Conservation (phyloP, 371 early-diverging fungal species). For the Zancudomyces culisetae region DNA sequence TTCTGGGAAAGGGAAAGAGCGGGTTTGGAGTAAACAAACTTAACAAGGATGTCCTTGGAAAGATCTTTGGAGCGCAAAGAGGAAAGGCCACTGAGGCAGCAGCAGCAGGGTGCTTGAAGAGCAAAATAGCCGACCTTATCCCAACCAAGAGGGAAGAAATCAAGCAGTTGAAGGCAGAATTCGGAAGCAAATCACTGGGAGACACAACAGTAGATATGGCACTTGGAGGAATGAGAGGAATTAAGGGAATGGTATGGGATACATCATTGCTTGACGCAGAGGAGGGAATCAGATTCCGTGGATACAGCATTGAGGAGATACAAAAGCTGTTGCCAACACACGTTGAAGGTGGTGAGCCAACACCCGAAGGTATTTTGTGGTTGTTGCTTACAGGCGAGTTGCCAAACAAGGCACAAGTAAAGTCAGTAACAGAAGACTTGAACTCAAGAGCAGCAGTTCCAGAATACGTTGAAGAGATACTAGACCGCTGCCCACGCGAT, state of each 20-base stretch:
- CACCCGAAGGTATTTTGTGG: conserved; percentile 97
- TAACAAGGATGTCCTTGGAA: too few relatives aligned
- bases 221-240: conserved; percentile 97
- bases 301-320: conserved; percentile 89
- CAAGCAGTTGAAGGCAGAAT: conserved; percentile 77
- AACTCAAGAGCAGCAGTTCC: conserved; percentile 83
- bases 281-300: conserved; percentile 98
- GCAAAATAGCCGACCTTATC: conserved; percentile 76
- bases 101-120: conserved; percentile 44
- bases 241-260: conserved; percentile 97
- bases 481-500: conserved; percentile 91
- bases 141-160: conserved; percentile 87
- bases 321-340: conserved; percentile 76
- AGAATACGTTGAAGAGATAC: conserved; percentile 78
- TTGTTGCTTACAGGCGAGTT: conserved; percentile 92
- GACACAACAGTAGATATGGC: conserved; percentile 89
- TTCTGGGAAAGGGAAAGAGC: too few relatives aligned
- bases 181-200: conserved; percentile 77
- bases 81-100: not conserved
- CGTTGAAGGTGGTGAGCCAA: conserved; percentile 73
- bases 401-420: conserved; percentile 84
- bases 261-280: conserved; percentile 92
- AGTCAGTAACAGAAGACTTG: conserved; percentile 83
- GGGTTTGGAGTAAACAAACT: too few relatives aligned
- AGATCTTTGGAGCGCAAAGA: too few relatives aligned